Evolutionary conservation across 2,329 filamentous ascomycete genomes (phyloP), one percentile per base, ranked within the genome.

Genomic region (Pestalotiopsis sp.): DNA sequence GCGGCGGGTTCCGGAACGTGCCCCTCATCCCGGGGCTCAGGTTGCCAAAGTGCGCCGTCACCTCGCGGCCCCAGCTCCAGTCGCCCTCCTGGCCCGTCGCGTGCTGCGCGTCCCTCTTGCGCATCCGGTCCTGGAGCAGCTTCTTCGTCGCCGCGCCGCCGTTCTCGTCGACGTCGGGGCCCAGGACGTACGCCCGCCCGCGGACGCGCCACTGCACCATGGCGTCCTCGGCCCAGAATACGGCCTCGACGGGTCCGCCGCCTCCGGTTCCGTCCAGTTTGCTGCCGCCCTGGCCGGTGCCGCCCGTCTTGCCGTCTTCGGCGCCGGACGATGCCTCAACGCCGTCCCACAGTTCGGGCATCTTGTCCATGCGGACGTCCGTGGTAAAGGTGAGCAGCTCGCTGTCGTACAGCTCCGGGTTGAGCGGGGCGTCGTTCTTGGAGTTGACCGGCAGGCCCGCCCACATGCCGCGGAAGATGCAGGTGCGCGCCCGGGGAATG

Each of bases 31-130:
- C 83, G 6, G 95, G 95, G 72, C 88, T 91, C 74, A 96, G 81
- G 79, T 98, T 98, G 23, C 94, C 95, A 87, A 98, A 98, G 78
- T 96, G 93, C 63, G 89, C 93, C 64, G 93, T 94, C 49, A 98
- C 80, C 81, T 97, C 94, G 71, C 85, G 91, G 61, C 83, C 82
- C 91, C 94, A 98, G 73, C 88, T 92, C 93, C 94, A 97, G 1
- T 83, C 80, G 17, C 77, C 78, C 58, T 82, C 80, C 13, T 81
- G 81, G 1, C 76, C 70, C 13, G 76, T 76, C 13, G 59, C 31
- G 59, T 61, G 59, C 59, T 61, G 59, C 12, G 59, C 23, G 59
- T 61, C 31, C 59, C 59, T 17, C 65, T 85, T 78, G 70, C 90
- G 84, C 92, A 95, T 94, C 72, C 91, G 81, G 69, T 81, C 81